Evolutionary conservation across 2,329 filamentous ascomycete genomes (phyloP), one percentile per base, ranked within the genome.

Genomic region (Ophiostoma populinum): DNA sequence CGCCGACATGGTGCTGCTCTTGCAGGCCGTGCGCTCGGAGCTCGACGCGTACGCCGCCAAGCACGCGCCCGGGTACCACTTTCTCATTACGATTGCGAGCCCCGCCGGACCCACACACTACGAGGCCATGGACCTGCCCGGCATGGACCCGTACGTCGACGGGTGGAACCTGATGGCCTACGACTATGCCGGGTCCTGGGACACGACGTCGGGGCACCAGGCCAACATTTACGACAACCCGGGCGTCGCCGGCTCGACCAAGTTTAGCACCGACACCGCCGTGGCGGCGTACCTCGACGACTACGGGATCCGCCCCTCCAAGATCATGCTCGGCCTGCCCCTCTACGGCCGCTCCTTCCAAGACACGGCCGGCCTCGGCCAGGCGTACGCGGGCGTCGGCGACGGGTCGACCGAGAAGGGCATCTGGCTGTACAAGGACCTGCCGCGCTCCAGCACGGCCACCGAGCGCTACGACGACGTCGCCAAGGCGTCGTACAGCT

Each of bases 341-440:
- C 59, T 92, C 5, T 90, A 87, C 47, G 81, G 80, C 1, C 75
- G 79, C 15, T 61, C 74, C 0, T 90, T 87, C 47, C 56, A 64
- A 35, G 54, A 60, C 21, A 67, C 81, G 0, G 53, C 59, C n/a
- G 80, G 80, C 0, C 64, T 75, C 1, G 81, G 81, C 6, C 54
- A 64, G 40, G 38, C 65, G 0, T 90, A 63, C 55, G 63, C 48
- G 4, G 78, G 79, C 15, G 57, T 76, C 15, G 80, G 80, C 3
- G 81, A 80, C 3, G 49, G 57, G 8, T 80, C 79, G 0, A 73
- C 64, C 35, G 80, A 87, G 54, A 58, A 63, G 22, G 79, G 78
- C 1, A 60, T 83, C 9, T 87, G 77, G 70, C 80, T 90, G 52
- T 90, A 80, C 62, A 90, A 86, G 57, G 75, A 55, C 0, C 63